Evolutionary conservation across 192 early-diverging fungal genomes (phyloP), one percentile per base, ranked within the genome.

Genomic region (Podila horticola): DNA sequence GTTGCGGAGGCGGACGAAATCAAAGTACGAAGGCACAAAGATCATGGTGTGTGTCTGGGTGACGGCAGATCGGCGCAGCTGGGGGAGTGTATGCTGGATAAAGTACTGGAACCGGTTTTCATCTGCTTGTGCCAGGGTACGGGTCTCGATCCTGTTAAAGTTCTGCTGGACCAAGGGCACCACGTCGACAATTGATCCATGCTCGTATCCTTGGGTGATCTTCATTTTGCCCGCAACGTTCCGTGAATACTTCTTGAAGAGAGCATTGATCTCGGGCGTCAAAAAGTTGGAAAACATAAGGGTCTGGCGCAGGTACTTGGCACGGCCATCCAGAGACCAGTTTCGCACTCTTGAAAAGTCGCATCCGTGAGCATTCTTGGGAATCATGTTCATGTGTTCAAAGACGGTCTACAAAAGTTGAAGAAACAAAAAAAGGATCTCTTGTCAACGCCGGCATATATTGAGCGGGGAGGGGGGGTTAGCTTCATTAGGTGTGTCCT

Each of bases 1-100:
- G 75, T 99, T 99, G 51, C 97, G 88, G 51, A 99, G 64, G 10
- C 96, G 88, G 17, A 99, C 94, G 89, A 93, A 99, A 72, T 99
- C 98, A 89, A 98, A 97, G 75, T 99, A 99, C 11, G 93, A 95
- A 11, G 97, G 93, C 2, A 96, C 90, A 84, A 95, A 95, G 50
- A 99, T 88, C 63, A 95, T 82, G 66, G 91, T 85, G 84, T 90
- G 86, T 50, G 90, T 77, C 86, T 92, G 84, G 0, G 74, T 88
- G 22, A 86, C 77, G n/a, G 87, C 77, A 15, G 87, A 84, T 66
- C 84, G 86, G 67, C 88, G 74, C 36, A 92, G 72, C 10, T 83
- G 82, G 20, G 93, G 93, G 13, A 95, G 68, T 20, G 91, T 88
- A 79, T 90, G 45, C 8, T 63, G 24, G 34, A 91, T 86, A 83